A percentile compares a stretch with the other conserved stretches of the same genome.
Conservation (phyloP, 73 alveolate species). For the Durusdinium trenchii region DNA sequence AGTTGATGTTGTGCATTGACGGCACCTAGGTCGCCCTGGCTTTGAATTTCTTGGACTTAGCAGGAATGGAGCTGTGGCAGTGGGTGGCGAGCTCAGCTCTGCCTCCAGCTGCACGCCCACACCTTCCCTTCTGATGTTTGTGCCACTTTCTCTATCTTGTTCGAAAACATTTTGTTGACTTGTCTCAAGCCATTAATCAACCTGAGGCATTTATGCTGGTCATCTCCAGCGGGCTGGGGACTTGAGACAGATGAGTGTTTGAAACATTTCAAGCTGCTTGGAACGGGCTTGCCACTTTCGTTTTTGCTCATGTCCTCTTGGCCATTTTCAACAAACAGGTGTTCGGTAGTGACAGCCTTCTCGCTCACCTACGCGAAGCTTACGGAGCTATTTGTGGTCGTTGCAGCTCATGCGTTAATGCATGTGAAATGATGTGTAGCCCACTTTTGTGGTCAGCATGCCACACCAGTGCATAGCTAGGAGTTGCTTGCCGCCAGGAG, state of each 20-base stretch:
- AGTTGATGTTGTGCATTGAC: no score
- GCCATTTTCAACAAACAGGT: constrained; percentile 31
- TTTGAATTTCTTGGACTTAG: constrained; percentile 50
- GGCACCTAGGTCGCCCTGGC: constrained; percentile 69
- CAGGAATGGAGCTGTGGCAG: constrained; percentile 72
- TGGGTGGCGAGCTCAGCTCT: constrained; percentile 1
- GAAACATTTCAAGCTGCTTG: not conserved
- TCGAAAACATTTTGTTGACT: not conserved
- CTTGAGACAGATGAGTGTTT: not conserved
- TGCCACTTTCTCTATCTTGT: not conserved
- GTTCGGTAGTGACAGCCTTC: constrained; percentile 56
- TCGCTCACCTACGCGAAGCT: constrained; percentile 70
- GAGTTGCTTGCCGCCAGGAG: constrained; percentile 2
- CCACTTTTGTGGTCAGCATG: no score
- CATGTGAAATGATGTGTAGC: no score
- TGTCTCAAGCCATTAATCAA: no score
- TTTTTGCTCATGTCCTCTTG: no score
- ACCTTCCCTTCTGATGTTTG: not conserved
- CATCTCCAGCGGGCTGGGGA: constrained; percentile 68
- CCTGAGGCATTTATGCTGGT: constrained; percentile 54
- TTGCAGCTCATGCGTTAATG: no score
- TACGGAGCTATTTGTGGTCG: constrained; percentile 1
- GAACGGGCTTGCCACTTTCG: not conserved
- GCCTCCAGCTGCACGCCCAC: no score
- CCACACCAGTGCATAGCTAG: no score